phyloP scores from a whole-genome alignment of 495 filamentous ascomycete species.

The Margaritispora aquatica region DNA sequence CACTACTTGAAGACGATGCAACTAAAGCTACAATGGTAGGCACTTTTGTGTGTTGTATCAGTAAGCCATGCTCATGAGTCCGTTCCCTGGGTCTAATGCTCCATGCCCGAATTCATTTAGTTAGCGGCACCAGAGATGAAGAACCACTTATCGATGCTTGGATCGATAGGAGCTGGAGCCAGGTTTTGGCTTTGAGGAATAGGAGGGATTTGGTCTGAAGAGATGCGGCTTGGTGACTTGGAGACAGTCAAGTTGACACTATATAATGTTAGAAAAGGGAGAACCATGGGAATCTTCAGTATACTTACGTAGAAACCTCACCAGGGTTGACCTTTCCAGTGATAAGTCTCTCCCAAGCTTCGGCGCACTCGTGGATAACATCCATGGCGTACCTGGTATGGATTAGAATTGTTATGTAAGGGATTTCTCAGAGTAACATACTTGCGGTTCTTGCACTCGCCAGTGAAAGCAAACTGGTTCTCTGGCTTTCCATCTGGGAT shows the following conservation, averaged over 20 bases:
- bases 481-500: slow-evolving; percentile 99
- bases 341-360: slow-evolving; percentile 96
- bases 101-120: slow-evolving; percentile 35
- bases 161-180: slow-evolving; percentile 81
- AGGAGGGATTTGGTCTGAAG: slow-evolving; percentile 55
- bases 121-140: slow-evolving; percentile 98
- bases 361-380: slow-evolving; percentile 88
- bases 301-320: slow-evolving; percentile 75
- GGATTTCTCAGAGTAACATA: slow-evolving; percentile 30
- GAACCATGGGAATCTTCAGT: background rate
- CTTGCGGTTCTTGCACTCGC: slow-evolving; percentile 99
- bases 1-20: background rate
- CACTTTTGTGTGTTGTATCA: slow-evolving; percentile 12
- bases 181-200: slow-evolving; percentile 74
- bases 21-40: background rate
- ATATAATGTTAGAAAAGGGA: slow-evolving; percentile 26
- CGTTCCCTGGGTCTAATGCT: background rate
- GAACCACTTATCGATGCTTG: slow-evolving; percentile 99
- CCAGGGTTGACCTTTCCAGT: slow-evolving; percentile 73
- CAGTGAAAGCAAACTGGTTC: slow-evolving; percentile 99
- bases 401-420: slow-evolving; percentile 22
- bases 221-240: slow-evolving; percentile 62
- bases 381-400: slow-evolving; percentile 77
- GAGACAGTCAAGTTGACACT: slow-evolving; percentile 75
- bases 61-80: slow-evolving; percentile 8